Evolutionary conservation across 1,284 basidiomycete species (phyloP), one percentile per base, ranked within the genome.

Genomic region (Trichosporon sp.): DNA sequence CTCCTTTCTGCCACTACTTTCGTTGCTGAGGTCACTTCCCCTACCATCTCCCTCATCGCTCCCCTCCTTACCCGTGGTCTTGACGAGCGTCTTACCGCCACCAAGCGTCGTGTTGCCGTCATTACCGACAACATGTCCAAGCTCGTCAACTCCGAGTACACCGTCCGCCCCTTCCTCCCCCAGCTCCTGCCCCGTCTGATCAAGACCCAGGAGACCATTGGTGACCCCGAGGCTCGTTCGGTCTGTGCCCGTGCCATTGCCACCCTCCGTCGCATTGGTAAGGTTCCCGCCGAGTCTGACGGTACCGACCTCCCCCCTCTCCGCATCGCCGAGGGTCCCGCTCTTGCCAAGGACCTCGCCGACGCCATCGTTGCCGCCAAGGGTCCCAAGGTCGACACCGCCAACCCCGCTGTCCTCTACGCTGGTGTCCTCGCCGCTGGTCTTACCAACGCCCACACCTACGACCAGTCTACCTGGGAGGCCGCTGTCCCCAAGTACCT

Each of bases 1-100:
- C 91, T 98, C 85, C 94, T 99, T 84, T 95, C 95, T 84, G 91
- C 97, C 71, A 99, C 97, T 85, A 99, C 97, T 84, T 99, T 99
- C 90, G 97, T 99, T 90, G 94, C 95, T 73, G 97, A 99, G 88
- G 97, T 99, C 86, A 97, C 99, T 84, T 95, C 96, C 73, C 90
- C 97, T 72, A 99, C 97, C 75, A 91, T 99, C 78, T 98, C 97
- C 76, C 91, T 99, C 77, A 98, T 99, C 93, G 96, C 96, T 71
- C 97, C 96, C 78, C 91, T 99, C 60, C 88, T 99, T 73, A 89
- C 92, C 73, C 94, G 97, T 88, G 97, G 97, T 90, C 89, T 98
- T 75, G 88, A 85, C 75, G 95, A 98, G 88, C 95, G 96, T 86
- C 88, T 92, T 72, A 98, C 95, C 73, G 90, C 95, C 73, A 96